Evolutionary conservation across 2,329 filamentous ascomycete species (phyloP), one percentile per base, ranked within the genome.

Genomic region (Verticillium zaregamsianum): DNA sequence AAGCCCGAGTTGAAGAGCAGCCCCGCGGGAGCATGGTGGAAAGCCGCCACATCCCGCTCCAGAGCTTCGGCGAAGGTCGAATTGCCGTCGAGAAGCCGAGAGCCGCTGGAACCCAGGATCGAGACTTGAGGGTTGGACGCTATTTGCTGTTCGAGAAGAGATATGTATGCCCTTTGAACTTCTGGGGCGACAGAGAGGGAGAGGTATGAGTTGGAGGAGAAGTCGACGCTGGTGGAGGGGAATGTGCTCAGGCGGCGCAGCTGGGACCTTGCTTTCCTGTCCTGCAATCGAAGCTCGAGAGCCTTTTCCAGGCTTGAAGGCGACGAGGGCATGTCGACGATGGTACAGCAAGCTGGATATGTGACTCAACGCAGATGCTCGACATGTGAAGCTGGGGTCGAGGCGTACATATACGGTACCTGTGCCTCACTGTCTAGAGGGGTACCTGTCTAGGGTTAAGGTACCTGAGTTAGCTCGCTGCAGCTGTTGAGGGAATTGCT

Each of bases 141-240:
- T 68, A 35, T 57, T 58, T 59, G 39, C 62, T 58, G 52, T 58
- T 63, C 28, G 12, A 82, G 65, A 0, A 72, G 67, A 2, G 65
- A 61, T 20, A 94, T 80, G 70, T 88, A 93, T 8, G 85, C 88
- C 70, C 87, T 82, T 74, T 90, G 88, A 8, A 85, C 60, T 15
- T 70, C 71, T 0, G 74, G 69, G 37, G 77, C 71, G 3, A 70
- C 72, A 1, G 91, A 88, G 6, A 93, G 88, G 57, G 93, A 92
- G 62, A 96, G 91, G 71, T 95, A 90, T 61, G 85, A 86, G 72
- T 93, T 89, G 70, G 91, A 93, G 25, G 89, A 88, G 69, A 96
- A 90, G 75, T 96, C 92, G 57, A 88, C 85, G 25, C 86, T 89
- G 23, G 82, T 86, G 1, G 89, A 82, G 0, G 89, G 89, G 3